Conservation (phyloP, 306 rosid genomes). For the Lagenaria siceraria region DNA sequence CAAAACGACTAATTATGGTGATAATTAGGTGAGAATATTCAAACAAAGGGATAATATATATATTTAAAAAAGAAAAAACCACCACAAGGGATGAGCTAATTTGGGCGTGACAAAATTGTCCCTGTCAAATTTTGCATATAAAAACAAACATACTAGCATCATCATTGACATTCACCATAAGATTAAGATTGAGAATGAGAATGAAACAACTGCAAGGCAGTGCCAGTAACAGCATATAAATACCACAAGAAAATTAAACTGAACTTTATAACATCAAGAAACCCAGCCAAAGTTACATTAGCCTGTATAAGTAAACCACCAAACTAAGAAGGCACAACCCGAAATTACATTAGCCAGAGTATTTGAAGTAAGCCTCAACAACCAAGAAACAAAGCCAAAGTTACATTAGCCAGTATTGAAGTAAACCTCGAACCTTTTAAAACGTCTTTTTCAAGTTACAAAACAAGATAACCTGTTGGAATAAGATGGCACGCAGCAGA, state of each 20-base stretch:
- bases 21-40: no score
- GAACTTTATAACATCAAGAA: neutral
- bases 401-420: neutral
- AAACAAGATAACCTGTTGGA: neutral
- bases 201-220: neutral
- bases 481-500: neutral
- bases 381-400: neutral
- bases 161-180: neutral
- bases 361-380: neutral
- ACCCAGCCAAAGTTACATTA: neutral
- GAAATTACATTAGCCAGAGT: neutral
- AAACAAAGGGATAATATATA: no score
- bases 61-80: no score
- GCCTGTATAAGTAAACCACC: neutral
- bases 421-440: neutral
- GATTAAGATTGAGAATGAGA: neutral
- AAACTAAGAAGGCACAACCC: neutral
- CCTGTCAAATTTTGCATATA: neutral
- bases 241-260: neutral
- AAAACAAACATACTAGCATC: neutral
- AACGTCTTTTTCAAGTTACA: constrained; percentile 1
- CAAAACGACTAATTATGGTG: no score
- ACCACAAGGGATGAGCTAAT: no score
- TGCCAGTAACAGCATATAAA: neutral
- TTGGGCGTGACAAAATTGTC: no score